Base-by-base conservation (phyloP, 2,329 filamentous ascomycete species). In the Aureobasidium pullulans region DNA sequence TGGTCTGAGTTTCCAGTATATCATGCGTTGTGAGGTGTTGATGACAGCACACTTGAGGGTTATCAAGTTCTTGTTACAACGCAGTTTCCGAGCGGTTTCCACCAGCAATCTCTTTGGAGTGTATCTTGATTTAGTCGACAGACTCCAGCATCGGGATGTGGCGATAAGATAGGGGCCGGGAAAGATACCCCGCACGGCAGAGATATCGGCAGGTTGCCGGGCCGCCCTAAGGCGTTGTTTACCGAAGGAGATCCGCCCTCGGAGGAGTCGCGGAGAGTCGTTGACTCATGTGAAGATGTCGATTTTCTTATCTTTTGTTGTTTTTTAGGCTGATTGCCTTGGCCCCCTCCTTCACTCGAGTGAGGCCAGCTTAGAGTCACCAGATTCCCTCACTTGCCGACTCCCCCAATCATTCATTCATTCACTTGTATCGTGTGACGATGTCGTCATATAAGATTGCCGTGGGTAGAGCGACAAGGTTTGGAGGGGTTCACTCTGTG, bases 381-480 rank as follows among this genome's bases (percentile, higher is more conserved):
- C 50, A 54, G 50, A 34, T 34, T 52, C 29, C 49, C 28, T 31
- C 50, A 43, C 50, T 43, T 23, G 15, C 49, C 36, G 49, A 31
- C 37, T 28, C 4, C 37, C 28, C 50, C 50, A 39, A 42, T 43
- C 50, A 39, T 8, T 28, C 37, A 9, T 42, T 43, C 50, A 42
- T n/a, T 43, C 6, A 9, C 16, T 11, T 16, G 13, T 7, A 50
- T 57, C 43, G 42, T 47, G 43, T 57, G 42, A 57, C 54, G 29
- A 57, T 57, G 54, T 57, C 54, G 54, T 57, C 54, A 57, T 57
- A 48, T 34, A 39, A 28, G 43, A 57, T 57, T 42, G 42, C 43
- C 42, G 28, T 57, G 32, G 53, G 42, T 16, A 44, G 54, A 57
- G 40, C 29, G 23, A 47, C 42, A 48, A 40, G 40, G 52, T 56